These are phyloP conservation scores for Vaccinium vitisidaea DNA, from an alignment of 148 eudicot species.

Conservation along the genomic window DNA sequence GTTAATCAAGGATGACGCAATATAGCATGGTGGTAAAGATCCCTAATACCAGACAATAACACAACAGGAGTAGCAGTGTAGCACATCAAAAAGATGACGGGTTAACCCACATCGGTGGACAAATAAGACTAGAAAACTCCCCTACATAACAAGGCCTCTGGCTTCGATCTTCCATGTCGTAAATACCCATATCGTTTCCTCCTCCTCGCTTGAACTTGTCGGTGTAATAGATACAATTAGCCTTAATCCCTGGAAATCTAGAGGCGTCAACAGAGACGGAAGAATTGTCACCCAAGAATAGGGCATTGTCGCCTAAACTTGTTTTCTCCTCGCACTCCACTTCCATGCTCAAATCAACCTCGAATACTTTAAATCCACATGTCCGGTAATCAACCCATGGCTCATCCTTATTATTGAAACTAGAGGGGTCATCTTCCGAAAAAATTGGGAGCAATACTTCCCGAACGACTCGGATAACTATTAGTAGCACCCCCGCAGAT, in stretches of 20 bases:
- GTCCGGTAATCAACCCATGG: not conserved
- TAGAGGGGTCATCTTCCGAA: not conserved
- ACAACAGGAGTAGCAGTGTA: not conserved
- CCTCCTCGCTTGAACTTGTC: not conserved
- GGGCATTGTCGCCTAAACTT: not conserved
- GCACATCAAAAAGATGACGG: not conserved
- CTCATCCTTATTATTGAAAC: not conserved
- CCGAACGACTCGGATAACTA: not conserved
- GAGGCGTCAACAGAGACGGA: not conserved
- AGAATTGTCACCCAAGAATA: not conserved
- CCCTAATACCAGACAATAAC: no score
- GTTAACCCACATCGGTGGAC: not conserved
- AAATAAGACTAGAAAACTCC: not conserved
- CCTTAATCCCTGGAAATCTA: not conserved
- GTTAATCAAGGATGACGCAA: not conserved
- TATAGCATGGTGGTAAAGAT: not conserved
- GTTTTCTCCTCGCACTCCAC: not conserved
- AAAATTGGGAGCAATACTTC: no score
- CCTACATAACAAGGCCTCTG: not conserved
- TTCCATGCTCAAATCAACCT: not conserved
- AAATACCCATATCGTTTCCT: conserved; percentile 1
- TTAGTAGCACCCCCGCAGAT: not conserved
- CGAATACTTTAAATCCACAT: not conserved
- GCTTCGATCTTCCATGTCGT: not conserved
- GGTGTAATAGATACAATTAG: conserved; percentile 3